Conservation (phyloP, 1,284 basidiomycete species). For the Ceraceosorus guamensis region DNA sequence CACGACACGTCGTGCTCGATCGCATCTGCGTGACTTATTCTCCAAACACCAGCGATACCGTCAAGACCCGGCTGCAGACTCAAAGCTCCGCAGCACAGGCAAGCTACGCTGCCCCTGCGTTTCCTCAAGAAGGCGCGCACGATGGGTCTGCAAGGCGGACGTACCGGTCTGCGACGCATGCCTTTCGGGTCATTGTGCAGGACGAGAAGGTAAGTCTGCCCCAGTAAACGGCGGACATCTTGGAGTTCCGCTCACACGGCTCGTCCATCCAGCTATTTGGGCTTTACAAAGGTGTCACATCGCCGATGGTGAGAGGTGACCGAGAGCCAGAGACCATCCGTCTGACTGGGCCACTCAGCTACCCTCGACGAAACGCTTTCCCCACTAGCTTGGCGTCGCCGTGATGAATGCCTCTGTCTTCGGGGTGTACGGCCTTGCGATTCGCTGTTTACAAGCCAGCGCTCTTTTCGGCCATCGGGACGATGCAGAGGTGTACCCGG, state of each 20-base stretch:
- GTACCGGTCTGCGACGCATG: slow-evolving; percentile 30
- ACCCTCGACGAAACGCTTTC: no score
- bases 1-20: no score
- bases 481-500: not conserved
- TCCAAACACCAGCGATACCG: slow-evolving; percentile 19
- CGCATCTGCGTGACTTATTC: not conserved
- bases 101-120: slow-evolving; percentile 2
- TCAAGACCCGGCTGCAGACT: slow-evolving; percentile 37
- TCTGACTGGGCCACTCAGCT: not conserved
- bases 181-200: slow-evolving; percentile 30
- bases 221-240: not conserved
- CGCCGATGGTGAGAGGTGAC: slow-evolving; percentile 11
- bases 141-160: not conserved
- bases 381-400: slow-evolving; percentile 29
- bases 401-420: slow-evolving; percentile 45
- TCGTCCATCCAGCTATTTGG: slow-evolving; percentile 11
- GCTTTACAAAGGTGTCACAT: slow-evolving; percentile 42
- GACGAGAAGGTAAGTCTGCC: slow-evolving; percentile 18
- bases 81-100: slow-evolving; percentile 13
- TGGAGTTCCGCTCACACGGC: no score
- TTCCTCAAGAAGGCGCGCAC: not conserved
- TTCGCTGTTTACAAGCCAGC: slow-evolving; percentile 13
- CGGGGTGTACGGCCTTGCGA: slow-evolving; percentile 28
- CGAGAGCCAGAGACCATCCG: no score
- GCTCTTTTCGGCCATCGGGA: not conserved